Evolutionary conservation across 805 yeast genomes (phyloP), one percentile per base, ranked within the genome.

Genomic region (Candida endomychidarum): DNA sequence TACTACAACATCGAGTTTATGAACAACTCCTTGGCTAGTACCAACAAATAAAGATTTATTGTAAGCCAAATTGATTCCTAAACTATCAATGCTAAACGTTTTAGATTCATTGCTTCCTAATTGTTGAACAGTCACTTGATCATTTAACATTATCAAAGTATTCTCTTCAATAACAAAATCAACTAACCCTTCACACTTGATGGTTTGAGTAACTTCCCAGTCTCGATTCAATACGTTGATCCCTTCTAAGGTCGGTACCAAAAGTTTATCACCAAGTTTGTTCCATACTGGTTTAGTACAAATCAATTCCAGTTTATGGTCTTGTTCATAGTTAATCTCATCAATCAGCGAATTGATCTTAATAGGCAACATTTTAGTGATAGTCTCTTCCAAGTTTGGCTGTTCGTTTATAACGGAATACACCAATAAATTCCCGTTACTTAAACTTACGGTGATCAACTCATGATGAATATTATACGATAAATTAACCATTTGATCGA

Each of bases 271-370:
- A 12, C 95, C 95, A 38, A 74, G 69, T 2, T 83, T 77, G 41
- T 80, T 77, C 96, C 96, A 88, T 25, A 74, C 76, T 2, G 80
- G 72, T 29, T 73, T 74, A 0, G 86, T 72, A 18, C 81, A 62
- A 1, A 75, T 55, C 30, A 75, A 60, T 51, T 65, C 73, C 3
- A 67, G 74, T 3, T 60, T 56, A 34, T 71, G 70, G 32, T 75
- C 81, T 8, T 57, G 67, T 10, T 50, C 57, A 46, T 50, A 72
- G 29, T 71, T 70, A 31, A 70, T 54, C 14, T 49, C 52, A 22
- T 60, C 68, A 37, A 57, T 52, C 4, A 69, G 61, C 8, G 61
- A 56, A 38, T 54, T 40, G 8, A 58, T 50, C 33, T 67, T 72
- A 29, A 58, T 52, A 0, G 69, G 66, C 62, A 80, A 55, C 20